phyloP scores from a whole-genome alignment of 2,329 filamentous ascomycete genomes.

The Leptographium procerum region DNA sequence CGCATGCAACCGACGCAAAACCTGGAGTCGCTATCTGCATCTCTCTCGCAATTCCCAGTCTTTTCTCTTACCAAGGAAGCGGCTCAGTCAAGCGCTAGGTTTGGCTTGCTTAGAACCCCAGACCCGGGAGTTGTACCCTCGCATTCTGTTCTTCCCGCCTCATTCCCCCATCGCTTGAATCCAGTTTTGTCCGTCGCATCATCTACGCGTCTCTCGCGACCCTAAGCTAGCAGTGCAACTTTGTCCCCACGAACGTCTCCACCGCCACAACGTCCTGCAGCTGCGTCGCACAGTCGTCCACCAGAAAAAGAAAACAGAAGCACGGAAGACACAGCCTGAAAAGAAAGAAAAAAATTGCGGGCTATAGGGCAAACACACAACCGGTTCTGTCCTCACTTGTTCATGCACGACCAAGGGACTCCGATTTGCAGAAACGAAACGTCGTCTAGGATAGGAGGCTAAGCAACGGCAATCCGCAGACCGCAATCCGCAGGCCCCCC shows the following conservation, averaged over 20 bases:
- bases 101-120: not conserved
- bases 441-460: not conserved
- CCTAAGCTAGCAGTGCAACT: not conserved
- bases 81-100: not conserved
- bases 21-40: not conserved
- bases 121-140: not conserved
- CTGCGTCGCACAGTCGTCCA: not conserved
- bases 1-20: not conserved
- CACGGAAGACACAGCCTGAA: not conserved
- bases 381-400: not conserved
- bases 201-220: slow-evolving; percentile 1
- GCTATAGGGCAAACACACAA: not conserved
- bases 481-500: not conserved
- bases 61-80: not conserved
- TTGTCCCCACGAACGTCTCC: slow-evolving; percentile 4
- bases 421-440: not conserved
- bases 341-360: not conserved
- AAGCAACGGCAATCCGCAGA: not conserved
- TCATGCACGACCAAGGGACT: not conserved
- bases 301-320: not conserved
- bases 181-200: not conserved
- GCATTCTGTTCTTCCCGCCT: not conserved
- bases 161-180: not conserved
- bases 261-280: slow-evolving; percentile 4
- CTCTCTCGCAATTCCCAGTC: not conserved